These are phyloP conservation scores for Schrenkiella parvula DNA, from an alignment of 345 rosid species.

Conservation along the genomic window DNA sequence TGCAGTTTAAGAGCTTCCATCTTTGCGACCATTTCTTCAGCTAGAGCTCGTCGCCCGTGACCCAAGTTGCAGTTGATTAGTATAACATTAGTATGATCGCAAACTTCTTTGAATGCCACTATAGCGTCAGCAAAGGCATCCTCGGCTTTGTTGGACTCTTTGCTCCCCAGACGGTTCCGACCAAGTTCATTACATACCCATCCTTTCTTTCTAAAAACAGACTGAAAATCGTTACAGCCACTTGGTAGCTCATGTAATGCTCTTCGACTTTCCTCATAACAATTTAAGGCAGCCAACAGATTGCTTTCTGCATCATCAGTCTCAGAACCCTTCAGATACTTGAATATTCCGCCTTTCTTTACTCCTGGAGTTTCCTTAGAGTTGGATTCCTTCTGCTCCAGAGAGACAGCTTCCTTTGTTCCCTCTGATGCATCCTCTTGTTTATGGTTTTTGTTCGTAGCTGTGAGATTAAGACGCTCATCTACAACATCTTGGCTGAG, in stretches of 20 bases:
- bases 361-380: constrained; percentile 30
- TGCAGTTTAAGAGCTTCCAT: constrained; percentile 51
- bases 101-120: constrained; percentile 65
- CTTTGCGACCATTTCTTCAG: constrained; percentile 82
- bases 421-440: constrained; percentile 24
- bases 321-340: constrained; percentile 44
- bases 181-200: constrained; percentile 95
- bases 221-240: constrained; percentile 48
- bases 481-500: constrained; percentile 36
- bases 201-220: constrained; percentile 71
- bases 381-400: constrained; percentile 28
- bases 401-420: constrained; percentile 22
- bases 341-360: constrained; percentile 82
- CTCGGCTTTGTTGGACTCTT: constrained; percentile 71
- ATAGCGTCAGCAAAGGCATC: constrained; percentile 79
- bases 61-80: constrained; percentile 83
- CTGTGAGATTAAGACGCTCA: constrained; percentile 25
- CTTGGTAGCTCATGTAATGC: constrained; percentile 60
- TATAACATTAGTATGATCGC: constrained; percentile 71
- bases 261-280: constrained; percentile 75
- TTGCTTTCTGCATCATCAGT: constrained; percentile 61
- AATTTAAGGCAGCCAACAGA: constrained; percentile 57
- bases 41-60: constrained; percentile 87
- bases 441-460: constrained; percentile 23
- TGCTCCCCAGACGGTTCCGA: constrained; percentile 64